Evolutionary conservation across 345 rosid genomes (phyloP).

Genomic region (Eucalyptus globulus): DNA sequence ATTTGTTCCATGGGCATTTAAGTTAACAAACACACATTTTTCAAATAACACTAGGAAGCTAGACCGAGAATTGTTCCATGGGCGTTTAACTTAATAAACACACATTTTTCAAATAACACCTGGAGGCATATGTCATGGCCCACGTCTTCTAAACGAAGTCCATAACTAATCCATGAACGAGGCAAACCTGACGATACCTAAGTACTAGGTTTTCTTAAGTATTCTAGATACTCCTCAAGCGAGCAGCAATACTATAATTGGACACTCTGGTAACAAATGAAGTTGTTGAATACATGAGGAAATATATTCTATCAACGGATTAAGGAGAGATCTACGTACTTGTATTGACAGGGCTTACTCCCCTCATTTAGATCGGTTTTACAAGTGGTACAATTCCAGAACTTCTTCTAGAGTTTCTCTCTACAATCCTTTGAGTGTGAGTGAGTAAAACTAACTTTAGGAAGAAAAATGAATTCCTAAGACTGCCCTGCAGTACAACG

Average conservation of each 20-base stretch:
- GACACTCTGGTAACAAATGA: too few species aligned
- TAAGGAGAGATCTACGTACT: too few species aligned
- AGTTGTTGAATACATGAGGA: fast-evolving
- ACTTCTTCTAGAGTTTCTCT: too few species aligned
- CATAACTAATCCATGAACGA: too few species aligned
- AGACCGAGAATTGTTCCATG: neutral
- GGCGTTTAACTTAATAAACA: slow-evolving; percentile 25
- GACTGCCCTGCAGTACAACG: fast-evolving
- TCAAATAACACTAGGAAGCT: slow-evolving; percentile 67
- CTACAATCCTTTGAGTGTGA: too few species aligned
- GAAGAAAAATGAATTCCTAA: too few species aligned
- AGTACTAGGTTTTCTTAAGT: too few species aligned
- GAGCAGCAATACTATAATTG: fast-evolving
- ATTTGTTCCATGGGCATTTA: neutral
- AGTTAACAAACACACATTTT: slow-evolving; percentile 45
- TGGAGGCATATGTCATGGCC: too few species aligned
- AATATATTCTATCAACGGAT: fast-evolving
- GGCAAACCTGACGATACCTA: fast-evolving
- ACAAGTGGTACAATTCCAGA: too few species aligned
- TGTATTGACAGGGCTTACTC: fast-evolving
- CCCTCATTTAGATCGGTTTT: fast-evolving
- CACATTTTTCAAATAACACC: slow-evolving; percentile 63
- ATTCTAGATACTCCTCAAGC: fast-evolving
- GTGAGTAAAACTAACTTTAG: too few species aligned
- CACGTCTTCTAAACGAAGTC: too few species aligned